Base-by-base conservation (phyloP, 768 basidiomycete genomes). In the Saitozyma sp. region DNA sequence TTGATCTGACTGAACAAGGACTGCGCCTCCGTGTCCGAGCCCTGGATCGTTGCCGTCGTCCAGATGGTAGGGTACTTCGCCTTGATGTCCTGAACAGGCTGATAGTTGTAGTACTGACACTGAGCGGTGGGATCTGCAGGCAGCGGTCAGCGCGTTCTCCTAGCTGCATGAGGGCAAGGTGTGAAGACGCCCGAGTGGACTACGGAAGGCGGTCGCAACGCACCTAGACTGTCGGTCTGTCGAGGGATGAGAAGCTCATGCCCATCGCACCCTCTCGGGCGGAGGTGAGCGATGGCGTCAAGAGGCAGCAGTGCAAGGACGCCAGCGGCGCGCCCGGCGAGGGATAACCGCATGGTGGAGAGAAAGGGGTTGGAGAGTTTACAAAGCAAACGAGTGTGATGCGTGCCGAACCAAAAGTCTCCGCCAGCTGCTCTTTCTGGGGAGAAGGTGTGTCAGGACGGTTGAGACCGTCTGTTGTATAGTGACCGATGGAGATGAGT, bases 51-150 rank as follows among this genome's bases (percentile, higher is more conserved):
- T 7, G 73, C 71, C 5, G 71, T 76, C 10, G 66, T 52, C 76
- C 76, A 79, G 53, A 76, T 69, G 38, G 69, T 65, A 10, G 77
- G 76, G 63, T 71, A 78, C 8, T 58, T 50, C 8, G 69, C 55
- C 37, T 56, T 65, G 52, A 70, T 49, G 2, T 52, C 20, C 42
- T 51, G 43, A 0, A 73, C 70, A 9, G 75, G 73, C 9, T 60
- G 54, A 64, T 77, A 80, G 11, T 59, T 66, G 63, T 81, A 81
- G 55, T 58, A 58, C 0, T 71, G 51, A 59, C 80, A 81, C 62
- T 79, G 76, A n/a, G 58, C 9, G 2, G 20, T 40, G 1, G 73
- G 65, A 55, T 80, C 78, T 68, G 56, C 45, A 13, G 13, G 45
- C 13, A 17, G 11, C 6, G n/a, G 45, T 13, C n/a, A 46, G 29